These are phyloP conservation scores for Aspergillus sp. DNA, from an alignment of 2,329 filamentous ascomycete species.

Conservation along the genomic window DNA sequence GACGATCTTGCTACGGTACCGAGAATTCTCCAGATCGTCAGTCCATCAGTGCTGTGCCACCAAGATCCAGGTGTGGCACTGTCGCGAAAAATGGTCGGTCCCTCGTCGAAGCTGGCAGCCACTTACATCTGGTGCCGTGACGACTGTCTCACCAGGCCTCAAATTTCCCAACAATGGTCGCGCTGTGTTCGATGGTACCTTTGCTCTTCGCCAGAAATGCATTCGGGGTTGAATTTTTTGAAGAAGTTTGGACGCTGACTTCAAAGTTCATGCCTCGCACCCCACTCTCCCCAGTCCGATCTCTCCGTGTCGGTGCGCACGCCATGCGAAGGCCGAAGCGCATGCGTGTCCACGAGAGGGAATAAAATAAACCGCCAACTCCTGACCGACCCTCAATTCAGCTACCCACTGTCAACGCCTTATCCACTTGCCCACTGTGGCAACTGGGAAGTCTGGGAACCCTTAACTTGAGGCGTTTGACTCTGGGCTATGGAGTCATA, in stretches of 20 bases:
- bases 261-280: neutral
- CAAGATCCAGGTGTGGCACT: no score
- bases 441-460: neutral
- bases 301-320: neutral
- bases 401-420: neutral
- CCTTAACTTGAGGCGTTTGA: neutral
- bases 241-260: neutral
- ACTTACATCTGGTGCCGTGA: no score
- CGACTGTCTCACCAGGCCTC: no score
- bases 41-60: no score
- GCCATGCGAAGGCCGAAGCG: neutral
- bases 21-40: neutral
- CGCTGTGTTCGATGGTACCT: no score
- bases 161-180: neutral
- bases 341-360: neutral
- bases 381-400: neutral
- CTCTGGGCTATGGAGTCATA: no score
- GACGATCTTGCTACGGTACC: neutral
- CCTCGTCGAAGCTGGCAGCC: neutral
- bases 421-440: neutral
- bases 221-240: no score
- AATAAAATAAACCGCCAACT: neutral
- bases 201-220: neutral
- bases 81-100: no score
- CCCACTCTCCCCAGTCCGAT: neutral